Evolutionary conservation across 2,329 filamentous ascomycete genomes (phyloP), one percentile per base, ranked within the genome.

Genomic region (Xylariaceae sp.): DNA sequence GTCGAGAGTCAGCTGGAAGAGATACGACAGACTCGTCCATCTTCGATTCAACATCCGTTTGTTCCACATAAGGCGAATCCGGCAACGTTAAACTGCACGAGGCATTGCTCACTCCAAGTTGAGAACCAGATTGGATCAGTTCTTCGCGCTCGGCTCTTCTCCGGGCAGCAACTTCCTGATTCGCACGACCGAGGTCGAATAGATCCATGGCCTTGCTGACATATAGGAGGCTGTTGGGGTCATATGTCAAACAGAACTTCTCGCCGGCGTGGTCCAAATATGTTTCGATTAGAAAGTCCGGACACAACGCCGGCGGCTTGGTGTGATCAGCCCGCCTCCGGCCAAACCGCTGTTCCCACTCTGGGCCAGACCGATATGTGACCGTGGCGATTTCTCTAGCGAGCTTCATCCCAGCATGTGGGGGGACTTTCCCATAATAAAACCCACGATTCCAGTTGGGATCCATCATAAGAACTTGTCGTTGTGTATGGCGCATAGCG

Each of bases 171-270:
- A 82, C 85, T 3, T 78, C 74, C 71, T 93, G 91, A 69, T 89
- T 87, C 36, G 85, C 82, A 44, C 79, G 79, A 21, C 95, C 92
- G 0, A 99, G 83, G 69, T 99, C 95, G 73, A 99, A 99, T 11
- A 99, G 81, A 71, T 99, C 95, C 95, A 99, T 99, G 4, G 95
- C 95, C 76, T 99, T 99, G 73, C 92, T 96, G 54, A 99, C 91
- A 73, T 99, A 99, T 2, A 99, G 80, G 34, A 98, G 78, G 70
- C 92, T 96, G 76, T 99, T 99, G 23, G 95, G 87, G 69, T 99
- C 95, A 72, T 98, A 98, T 62, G 95, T 93, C 23, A 99, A 82
- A 71, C 92, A 97, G 80, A 96, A 99, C 75, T 99, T 99, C 78
- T 99, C 95, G 17, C 95, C 95, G 0, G 95, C 95, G 69, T 99